These are phyloP conservation scores for Eimeria necatrix DNA, from an alignment of 169 alveolate species.

Conservation along the genomic window DNA sequence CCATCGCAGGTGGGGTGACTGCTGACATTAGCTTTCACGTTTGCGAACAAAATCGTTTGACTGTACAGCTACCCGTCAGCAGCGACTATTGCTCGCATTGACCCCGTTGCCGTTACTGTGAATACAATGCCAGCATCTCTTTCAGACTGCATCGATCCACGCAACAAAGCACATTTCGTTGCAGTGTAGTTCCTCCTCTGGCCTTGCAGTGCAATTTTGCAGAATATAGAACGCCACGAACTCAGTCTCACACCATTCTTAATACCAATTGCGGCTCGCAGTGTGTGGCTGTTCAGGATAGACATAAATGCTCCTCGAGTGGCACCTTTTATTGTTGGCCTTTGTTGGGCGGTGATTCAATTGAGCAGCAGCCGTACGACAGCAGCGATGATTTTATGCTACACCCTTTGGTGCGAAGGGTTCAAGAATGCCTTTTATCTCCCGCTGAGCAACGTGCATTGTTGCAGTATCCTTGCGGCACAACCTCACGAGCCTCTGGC, in stretches of 20 bases:
- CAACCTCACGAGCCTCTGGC: neutral
- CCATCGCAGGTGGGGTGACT: slow-evolving; percentile 39
- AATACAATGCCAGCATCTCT: no score
- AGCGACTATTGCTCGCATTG: no score
- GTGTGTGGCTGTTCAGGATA: slow-evolving; percentile 16
- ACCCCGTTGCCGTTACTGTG: no score
- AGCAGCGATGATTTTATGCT: slow-evolving; percentile 74
- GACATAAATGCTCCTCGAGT: slow-evolving; percentile 2
- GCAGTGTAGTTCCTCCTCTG: no score
- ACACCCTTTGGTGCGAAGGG: slow-evolving; percentile 60
- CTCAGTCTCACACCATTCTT: no score
- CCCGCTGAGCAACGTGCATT: slow-evolving; percentile 48
- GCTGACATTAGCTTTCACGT: neutral
- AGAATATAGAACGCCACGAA: no score
- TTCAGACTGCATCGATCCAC: no score
- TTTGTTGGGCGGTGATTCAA: slow-evolving; percentile 41
- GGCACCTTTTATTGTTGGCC: slow-evolving; percentile 14
- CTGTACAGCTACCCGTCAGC: no score
- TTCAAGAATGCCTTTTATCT: slow-evolving; percentile 68
- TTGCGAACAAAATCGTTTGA: no score
- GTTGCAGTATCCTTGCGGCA: neutral
- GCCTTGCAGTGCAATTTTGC: no score
- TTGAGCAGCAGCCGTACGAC: slow-evolving; percentile 72
- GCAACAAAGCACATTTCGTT: no score
- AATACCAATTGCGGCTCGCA: no score